Evolutionary conservation across 169 alveolate species (phyloP), one percentile per base, ranked within the genome.

Genomic region (Eimeria sp.): DNA sequence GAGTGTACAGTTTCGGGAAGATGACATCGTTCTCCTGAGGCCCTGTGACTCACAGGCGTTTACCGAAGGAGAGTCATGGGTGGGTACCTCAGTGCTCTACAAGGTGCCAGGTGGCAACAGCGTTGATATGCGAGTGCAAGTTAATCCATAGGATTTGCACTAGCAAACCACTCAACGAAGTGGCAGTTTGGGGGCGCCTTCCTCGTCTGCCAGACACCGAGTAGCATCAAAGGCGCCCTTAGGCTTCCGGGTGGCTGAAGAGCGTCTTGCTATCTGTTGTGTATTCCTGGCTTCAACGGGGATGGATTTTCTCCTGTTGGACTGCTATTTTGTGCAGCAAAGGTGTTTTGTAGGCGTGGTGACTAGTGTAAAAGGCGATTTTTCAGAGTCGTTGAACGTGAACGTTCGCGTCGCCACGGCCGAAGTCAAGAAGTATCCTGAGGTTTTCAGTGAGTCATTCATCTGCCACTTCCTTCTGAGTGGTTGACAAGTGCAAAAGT

Each of bases 311-410:
- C 11, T 70, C n/a, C 0, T 70, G 80, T 1, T 70, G 80, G 25
- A 14, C 10, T 30, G 47, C n/a, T 70, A n/a, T 16, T 45, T 47
- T 18, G 54, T 83, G 88, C 96, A 93, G 96, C 94, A 88, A 54
- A 78, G 90, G 49, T 93, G 96, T 49, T 93, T 93, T 88, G 96
- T 93, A 18, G 96, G 96, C 88, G 96, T 93, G 51, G 96, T 93
- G 49, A 93, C 96, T 65, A 80, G 94, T 54, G 96, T 83, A 22
- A 93, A 93, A 76, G 78, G 82, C 14, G 96, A 93, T 27, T 86
- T 86, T 22, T 86, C 93, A 7, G 93, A 86, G 30, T 45, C 78
- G 43, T 63, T 82, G 89, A 93, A 93, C 67, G 96, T 93, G 65
- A 93, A 93, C 54, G 88, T 93, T 65, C 96, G 96, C 63, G 93